A percentile compares a stretch with the other conserved stretches of the same genome.
These are phyloP conservation scores for Scedosporium dehoogii DNA, from an alignment of 2,329 filamentous ascomycete species.

Conservation along the genomic window DNA sequence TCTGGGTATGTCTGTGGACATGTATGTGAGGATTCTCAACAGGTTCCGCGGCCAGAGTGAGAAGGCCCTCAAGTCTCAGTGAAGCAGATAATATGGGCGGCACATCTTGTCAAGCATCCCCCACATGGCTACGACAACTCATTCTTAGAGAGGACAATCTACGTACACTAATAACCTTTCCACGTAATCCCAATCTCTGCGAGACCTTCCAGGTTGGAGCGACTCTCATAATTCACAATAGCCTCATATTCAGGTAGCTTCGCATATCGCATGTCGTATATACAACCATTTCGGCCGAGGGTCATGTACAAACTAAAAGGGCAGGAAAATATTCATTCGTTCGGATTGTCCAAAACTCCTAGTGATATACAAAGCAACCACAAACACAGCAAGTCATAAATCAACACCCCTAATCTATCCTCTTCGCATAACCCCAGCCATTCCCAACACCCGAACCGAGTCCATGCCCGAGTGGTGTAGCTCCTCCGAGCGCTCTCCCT, in stretches of 20 bases:
- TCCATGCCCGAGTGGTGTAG: slow-evolving; percentile 47
- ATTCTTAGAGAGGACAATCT: neutral
- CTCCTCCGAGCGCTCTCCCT: slow-evolving; percentile 41
- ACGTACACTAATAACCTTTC: neutral
- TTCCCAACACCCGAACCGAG: slow-evolving; percentile 40
- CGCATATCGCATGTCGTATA: neutral
- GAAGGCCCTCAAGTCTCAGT: slow-evolving; percentile 1
- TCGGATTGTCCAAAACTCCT: neutral
- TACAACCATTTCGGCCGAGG: neutral
- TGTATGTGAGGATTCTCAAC: slow-evolving; percentile 39
- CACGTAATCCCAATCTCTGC: too few relatives aligned
- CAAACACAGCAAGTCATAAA: neutral
- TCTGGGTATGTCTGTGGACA: slow-evolving; percentile 39
- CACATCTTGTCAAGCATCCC: neutral
- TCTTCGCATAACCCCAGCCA: slow-evolving; percentile 50
- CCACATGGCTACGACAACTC: neutral
- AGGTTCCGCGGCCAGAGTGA: slow-evolving; percentile 10
- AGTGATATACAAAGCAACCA: neutral
- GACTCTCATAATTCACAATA: neutral
- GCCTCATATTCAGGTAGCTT: neutral
- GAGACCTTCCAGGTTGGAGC: neutral
- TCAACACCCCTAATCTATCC: slow-evolving; percentile 13
- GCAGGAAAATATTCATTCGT: neutral
- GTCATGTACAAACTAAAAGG: neutral
- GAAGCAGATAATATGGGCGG: neutral